These are phyloP conservation scores for Enteropsectra breve DNA, from an alignment of 371 early-diverging fungal genomes.

Conservation along the genomic window DNA sequence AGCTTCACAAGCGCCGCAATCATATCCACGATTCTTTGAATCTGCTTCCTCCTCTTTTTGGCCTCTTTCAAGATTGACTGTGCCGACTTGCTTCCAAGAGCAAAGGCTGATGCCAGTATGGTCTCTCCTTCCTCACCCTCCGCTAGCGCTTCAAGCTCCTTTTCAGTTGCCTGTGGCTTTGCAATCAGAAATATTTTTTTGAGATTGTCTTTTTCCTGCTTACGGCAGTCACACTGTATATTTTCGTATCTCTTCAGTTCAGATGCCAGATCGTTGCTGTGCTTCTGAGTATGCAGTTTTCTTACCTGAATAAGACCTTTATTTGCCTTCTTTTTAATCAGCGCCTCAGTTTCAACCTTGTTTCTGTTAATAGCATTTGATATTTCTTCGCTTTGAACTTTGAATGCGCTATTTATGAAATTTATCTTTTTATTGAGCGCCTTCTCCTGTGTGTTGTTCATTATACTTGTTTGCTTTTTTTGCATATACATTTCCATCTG, in stretches of 20 bases:
- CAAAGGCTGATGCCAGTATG: constrained; percentile 51
- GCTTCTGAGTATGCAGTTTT: constrained; percentile 42
- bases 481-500: constrained; percentile 38
- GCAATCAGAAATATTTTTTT: constrained; percentile 57
- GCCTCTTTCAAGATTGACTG: constrained; percentile 45
- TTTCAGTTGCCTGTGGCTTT: constrained; percentile 58
- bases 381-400: constrained; percentile 24
- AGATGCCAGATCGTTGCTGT: constrained; percentile 43
- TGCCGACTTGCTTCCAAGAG: constrained; percentile 43
- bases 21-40: constrained; percentile 47
- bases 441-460: constrained; percentile 47
- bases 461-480: constrained; percentile 42
- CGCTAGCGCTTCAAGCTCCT: constrained; percentile 50
- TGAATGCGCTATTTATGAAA: constrained; percentile 43
- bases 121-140: constrained; percentile 21
- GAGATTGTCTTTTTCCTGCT: constrained; percentile 55
- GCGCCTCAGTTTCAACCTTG: constrained; percentile 12
- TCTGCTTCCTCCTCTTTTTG: constrained; percentile 50
- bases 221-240: constrained; percentile 30
- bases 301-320: constrained; percentile 30
- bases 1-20: constrained; percentile 53
- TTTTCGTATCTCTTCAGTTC: constrained; percentile 44
- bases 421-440: constrained; percentile 39
- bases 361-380: constrained; percentile 31
- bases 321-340: constrained; percentile 21